Percentiles rank a stretch among this genome's conserved stretches.
These are phyloP conservation scores for Capsicum baccatum DNA, from an alignment of 257 asterid genomes.

Conservation along the genomic window DNA sequence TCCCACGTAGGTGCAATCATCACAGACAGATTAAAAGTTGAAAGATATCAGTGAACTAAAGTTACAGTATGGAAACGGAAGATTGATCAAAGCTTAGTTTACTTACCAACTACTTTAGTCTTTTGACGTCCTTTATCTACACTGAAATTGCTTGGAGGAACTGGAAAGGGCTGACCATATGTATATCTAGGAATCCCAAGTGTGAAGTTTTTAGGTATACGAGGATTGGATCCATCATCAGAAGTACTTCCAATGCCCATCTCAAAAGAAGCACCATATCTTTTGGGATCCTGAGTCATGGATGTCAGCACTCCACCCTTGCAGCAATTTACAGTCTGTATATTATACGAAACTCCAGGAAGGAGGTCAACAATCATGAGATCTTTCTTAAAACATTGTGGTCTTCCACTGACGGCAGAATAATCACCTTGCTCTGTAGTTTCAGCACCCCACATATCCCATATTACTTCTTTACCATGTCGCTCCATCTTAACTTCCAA, in stretches of 20 bases:
- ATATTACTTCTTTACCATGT: constrained; percentile 64
- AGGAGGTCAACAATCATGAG: constrained; percentile 72
- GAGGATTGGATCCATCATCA: background rate
- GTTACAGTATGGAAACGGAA: no score
- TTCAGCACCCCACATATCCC: constrained; percentile 72
- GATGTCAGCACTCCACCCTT: constrained; percentile 74
- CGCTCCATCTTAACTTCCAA: constrained; percentile 79
- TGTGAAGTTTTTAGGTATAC: constrained; percentile 53
- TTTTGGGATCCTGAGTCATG: constrained; percentile 53
- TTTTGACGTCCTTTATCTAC: no score
- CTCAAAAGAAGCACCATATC: constrained; percentile 48
- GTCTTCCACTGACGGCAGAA: constrained; percentile 52
- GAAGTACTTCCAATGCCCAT: constrained; percentile 51
- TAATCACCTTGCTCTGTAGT: constrained; percentile 80
- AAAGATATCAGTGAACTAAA: no score
- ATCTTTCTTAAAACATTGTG: constrained; percentile 70
- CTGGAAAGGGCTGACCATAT: constrained; percentile 52
- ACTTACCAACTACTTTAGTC: no score
- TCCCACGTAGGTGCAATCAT: constrained; percentile 66
- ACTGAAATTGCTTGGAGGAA: no score
- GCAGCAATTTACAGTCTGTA: constrained; percentile 61
- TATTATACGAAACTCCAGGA: constrained; percentile 39
- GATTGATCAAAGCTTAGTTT: no score
- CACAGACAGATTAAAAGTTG: constrained; percentile 27
- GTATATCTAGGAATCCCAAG: constrained; percentile 76